A percentile compares a stretch with the other conserved stretches of the same genome.
Conservation (phyloP, 169 alveolate species). For the Ichthyophthirius multifiliis region DNA sequence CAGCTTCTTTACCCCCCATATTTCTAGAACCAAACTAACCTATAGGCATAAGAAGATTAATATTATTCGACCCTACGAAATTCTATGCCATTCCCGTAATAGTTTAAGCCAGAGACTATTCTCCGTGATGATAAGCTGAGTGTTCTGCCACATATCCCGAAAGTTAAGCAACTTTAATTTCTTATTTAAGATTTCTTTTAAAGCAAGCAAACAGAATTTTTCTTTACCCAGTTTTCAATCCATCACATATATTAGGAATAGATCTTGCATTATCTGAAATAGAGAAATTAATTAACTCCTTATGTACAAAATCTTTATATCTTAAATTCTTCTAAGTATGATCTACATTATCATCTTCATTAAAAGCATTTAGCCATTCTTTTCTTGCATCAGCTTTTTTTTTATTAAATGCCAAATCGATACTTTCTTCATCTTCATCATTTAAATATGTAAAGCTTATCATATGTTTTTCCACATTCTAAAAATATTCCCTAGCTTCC, state of each 20-base stretch:
- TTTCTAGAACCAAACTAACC: slow-evolving; percentile 99
- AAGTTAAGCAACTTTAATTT: slow-evolving; percentile 80
- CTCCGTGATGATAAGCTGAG: slow-evolving; percentile 99
- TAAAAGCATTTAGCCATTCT: slow-evolving; percentile 76
- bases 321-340: slow-evolving; percentile 61
- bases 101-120: slow-evolving; percentile 94
- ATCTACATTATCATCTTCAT: slow-evolving; percentile 25
- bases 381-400: slow-evolving; percentile 98
- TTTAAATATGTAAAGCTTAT: slow-evolving; percentile 89
- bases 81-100: slow-evolving; percentile 99
- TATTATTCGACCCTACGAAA: slow-evolving; percentile 96
- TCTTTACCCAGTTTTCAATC: slow-evolving; percentile 90
- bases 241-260: slow-evolving; percentile 97
- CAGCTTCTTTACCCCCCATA: slow-evolving; percentile 98
- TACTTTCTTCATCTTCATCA: slow-evolving; percentile 92
- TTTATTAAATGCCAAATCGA: slow-evolving; percentile 99
- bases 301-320: slow-evolving; percentile 95
- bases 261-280: slow-evolving; percentile 96
- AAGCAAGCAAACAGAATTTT: slow-evolving; percentile 79
- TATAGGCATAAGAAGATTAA: slow-evolving; percentile 92
- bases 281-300: slow-evolving; percentile 96
- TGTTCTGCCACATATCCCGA: slow-evolving; percentile 96
- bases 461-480: slow-evolving; percentile 91
- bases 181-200: slow-evolving; percentile 73
- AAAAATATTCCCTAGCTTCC: slow-evolving; percentile 98